These are phyloP conservation scores for Chytridiales sp. DNA, from an alignment of 371 early-diverging fungal genomes.

Conservation along the genomic window DNA sequence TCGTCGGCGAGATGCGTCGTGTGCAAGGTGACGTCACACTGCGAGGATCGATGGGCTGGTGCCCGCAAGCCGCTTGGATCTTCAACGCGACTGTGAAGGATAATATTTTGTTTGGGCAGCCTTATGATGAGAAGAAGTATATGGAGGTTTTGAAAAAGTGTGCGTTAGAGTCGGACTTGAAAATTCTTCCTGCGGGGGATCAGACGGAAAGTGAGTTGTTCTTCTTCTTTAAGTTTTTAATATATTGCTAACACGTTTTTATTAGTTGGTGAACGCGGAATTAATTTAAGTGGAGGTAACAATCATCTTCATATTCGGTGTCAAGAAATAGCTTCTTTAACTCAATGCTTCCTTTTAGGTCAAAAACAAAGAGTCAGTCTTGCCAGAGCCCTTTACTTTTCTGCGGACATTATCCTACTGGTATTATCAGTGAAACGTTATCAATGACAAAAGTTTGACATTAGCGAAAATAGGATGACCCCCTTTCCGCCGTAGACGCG, in stretches of 20 bases:
- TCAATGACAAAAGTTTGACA: background rate
- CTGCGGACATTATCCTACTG: slow-evolving; percentile 75
- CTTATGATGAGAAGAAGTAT: slow-evolving; percentile 30
- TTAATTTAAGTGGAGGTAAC: slow-evolving; percentile 51
- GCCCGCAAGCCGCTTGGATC: slow-evolving; percentile 48
- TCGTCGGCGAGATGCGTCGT: slow-evolving; percentile 49
- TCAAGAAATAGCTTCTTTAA: too few relatives aligned
- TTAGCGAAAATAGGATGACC: slow-evolving; percentile 58
- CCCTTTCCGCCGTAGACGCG: slow-evolving; percentile 83
- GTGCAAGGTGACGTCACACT: slow-evolving; percentile 3
- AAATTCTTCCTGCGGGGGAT: slow-evolving; percentile 80
- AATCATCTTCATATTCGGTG: too few relatives aligned
- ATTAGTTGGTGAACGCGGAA: slow-evolving; percentile 69
- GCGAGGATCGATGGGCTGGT: slow-evolving; percentile 23
- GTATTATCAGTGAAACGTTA: slow-evolving; percentile 15
- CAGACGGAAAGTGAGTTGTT: slow-evolving; percentile 61
- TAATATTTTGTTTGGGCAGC: slow-evolving; percentile 49
- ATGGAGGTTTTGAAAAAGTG: slow-evolving; percentile 39
- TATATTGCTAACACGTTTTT: background rate
- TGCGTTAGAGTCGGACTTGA: slow-evolving; percentile 76
- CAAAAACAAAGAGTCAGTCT: slow-evolving; percentile 18
- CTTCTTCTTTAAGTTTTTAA: background rate
- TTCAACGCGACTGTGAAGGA: slow-evolving; percentile 46
- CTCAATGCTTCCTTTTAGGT: too few relatives aligned
- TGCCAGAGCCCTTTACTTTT: slow-evolving; percentile 72